A percentile compares a stretch with the other conserved stretches of the same genome.
phyloP scores from a whole-genome alignment of 257 asterid genomes.

The Solanum phureja region DNA sequence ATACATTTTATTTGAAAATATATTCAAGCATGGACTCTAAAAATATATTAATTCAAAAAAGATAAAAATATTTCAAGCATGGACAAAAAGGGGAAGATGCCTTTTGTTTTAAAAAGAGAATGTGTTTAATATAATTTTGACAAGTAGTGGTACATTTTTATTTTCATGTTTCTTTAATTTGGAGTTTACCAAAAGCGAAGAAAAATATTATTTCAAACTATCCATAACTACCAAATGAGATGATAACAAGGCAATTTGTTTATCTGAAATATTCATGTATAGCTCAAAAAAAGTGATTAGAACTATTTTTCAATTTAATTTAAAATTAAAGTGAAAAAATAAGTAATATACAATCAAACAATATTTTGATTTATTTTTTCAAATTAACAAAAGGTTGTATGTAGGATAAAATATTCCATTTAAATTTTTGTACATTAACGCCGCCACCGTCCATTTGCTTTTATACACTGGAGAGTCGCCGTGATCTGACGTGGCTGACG shows the following conservation, averaged over 20 bases:
- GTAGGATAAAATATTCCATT: not conserved
- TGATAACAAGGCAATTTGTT: too few relatives aligned
- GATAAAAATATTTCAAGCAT: not conserved
- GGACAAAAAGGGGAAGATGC: not conserved
- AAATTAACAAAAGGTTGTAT: not conserved
- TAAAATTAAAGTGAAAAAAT: not conserved
- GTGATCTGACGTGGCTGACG: conserved; percentile 2
- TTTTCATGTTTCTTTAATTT: too few relatives aligned
- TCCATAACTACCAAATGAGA: not conserved
- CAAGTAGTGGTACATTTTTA: not conserved
- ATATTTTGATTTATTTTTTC: not conserved
- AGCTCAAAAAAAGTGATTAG: not conserved
- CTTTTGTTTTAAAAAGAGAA: not conserved
- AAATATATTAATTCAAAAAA: too few relatives aligned
- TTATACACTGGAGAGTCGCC: not conserved
- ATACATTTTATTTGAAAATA: not conserved
- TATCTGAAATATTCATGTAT: not conserved
- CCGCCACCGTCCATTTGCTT: not conserved
- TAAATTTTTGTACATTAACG: not conserved
- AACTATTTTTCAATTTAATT: not conserved
- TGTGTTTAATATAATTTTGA: not conserved
- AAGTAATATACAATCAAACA: not conserved
- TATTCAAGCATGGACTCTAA: too few relatives aligned
- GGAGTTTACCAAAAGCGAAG: too few relatives aligned
- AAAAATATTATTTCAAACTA: not conserved